Base-by-base conservation (phyloP, 371 early-diverging fungal genomes). In the Mortierella sp. region DNA sequence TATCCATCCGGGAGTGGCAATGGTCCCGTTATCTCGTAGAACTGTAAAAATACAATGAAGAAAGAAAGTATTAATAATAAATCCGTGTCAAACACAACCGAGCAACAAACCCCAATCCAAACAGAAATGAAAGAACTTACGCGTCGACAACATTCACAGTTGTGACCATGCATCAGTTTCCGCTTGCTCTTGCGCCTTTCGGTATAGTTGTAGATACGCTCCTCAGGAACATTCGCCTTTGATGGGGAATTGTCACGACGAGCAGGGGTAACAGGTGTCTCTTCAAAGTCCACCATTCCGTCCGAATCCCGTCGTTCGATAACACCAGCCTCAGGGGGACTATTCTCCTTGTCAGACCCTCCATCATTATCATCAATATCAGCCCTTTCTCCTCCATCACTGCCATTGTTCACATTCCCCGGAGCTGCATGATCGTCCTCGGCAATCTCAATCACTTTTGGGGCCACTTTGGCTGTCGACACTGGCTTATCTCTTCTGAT, bases 111-210 rank as follows among this genome's bases (percentile, higher is more conserved):
- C 71, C 12, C 24, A 32, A 3, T 60, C 7, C 24, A 72, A 71
- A 71, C 8, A 65, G 48, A 63, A 60, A 18, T 44, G 14, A 6
- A 21, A 29, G 60, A 11, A 32, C 68, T 71, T 84, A 84, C 84
- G 12, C 82, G 74, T 70, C 80, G 82, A 71, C 86, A 86, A 24
- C 86, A 86, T 63, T 76, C 77, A 43, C 86, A 86, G 43, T 86
- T 82, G n/a, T 82, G 79, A 18, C 77, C 86, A 71, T 86, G 86
- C 86, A 86, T 86, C 48, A 82, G 80, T n/a, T 77, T 82, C 8
- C 86, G 46, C 70, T 86, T 86, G 60, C 77, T 75, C 70, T 82
- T 86, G 56, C 80, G 76, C 8, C 86, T 51, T 58, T 86, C 86
- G 0, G 82, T 82, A 44, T 71, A 79, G 72, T 85, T 85, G 54